phyloP scores from a whole-genome alignment of 768 basidiomycete species.

The Auricularia heimuer region DNA sequence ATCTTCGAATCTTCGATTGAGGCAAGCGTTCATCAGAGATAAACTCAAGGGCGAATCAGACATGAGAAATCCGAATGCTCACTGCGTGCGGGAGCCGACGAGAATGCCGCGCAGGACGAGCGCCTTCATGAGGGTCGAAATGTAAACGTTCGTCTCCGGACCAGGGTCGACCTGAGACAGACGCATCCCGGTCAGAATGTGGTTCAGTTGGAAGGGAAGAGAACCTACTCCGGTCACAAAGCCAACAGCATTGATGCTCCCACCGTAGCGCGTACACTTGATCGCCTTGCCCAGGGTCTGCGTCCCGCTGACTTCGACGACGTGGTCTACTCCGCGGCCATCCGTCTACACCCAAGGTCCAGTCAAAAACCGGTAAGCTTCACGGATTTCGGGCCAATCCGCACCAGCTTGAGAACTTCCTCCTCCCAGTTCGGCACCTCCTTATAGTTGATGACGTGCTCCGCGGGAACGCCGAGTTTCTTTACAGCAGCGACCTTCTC shows the following conservation, averaged over 20 bases:
- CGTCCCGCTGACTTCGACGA: conserved; percentile 45
- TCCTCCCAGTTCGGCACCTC: conserved; percentile 48
- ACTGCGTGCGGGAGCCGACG: conserved; percentile 52
- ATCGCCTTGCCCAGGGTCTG: conserved; percentile 40
- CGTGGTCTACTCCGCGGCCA: conserved; percentile 25
- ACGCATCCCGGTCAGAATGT: neutral
- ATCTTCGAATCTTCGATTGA: conserved; percentile 34
- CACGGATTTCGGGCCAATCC: conserved; percentile 5
- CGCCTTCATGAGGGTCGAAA: conserved; percentile 28
- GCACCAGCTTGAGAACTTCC: conserved; percentile 36
- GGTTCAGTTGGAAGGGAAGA: neutral
- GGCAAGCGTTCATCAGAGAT: neutral
- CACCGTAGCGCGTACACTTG: conserved; percentile 30
- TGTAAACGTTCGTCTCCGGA: conserved; percentile 18
- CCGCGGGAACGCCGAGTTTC: conserved; percentile 34
- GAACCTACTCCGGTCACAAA: conserved; percentile 32
- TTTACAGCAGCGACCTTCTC: conserved; percentile 45
- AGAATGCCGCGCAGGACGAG: conserved; percentile 41
- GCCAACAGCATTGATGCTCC: conserved; percentile 42
- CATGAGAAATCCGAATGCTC: conserved; percentile 14
- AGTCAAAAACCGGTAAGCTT: neutral
- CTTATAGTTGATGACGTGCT: conserved; percentile 54
- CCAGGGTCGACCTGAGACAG: too few species aligned
- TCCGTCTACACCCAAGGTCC: conserved; percentile 16
- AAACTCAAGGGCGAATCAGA: neutral